Percentiles rank a stretch among this genome's conserved stretches.
phyloP scores from a whole-genome alignment of 2,329 filamentous ascomycete species.

The Sclerotinia spermophila region DNA sequence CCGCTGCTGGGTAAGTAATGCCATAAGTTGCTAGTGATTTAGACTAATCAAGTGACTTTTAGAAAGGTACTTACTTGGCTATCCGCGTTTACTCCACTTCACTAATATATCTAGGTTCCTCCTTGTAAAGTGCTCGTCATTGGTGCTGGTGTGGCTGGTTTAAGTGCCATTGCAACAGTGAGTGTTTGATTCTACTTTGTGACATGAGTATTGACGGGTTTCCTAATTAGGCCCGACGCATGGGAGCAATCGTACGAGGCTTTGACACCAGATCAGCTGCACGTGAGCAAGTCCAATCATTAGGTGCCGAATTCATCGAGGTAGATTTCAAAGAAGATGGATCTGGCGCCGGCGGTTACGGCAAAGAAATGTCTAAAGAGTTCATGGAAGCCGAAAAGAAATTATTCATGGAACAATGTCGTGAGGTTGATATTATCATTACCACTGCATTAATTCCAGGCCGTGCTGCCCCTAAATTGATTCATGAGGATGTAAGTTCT shows the following conservation, averaged over 20 bases:
- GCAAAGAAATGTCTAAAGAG: conserved; percentile 91
- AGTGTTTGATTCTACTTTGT: conserved; percentile 24
- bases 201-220: neutral
- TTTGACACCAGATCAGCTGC: conserved; percentile 90
- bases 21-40: neutral
- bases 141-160: conserved; percentile 81
- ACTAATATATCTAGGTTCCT: conserved; percentile 60
- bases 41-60: conserved; percentile 31
- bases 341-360: conserved; percentile 79
- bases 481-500: conserved; percentile 60
- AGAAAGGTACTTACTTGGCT: conserved; percentile 32
- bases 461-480: conserved; percentile 75
- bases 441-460: conserved; percentile 91
- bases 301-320: conserved; percentile 86
- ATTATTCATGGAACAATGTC: conserved; percentile 80
- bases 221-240: conserved; percentile 58
- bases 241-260: conserved; percentile 85
- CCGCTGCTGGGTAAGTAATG: conserved; percentile 65
- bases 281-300: conserved; percentile 83
- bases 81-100: conserved; percentile 11
- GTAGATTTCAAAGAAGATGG: conserved; percentile 83
- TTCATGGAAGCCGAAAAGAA: conserved; percentile 94
- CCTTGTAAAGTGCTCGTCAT: conserved; percentile 89
- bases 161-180: conserved; percentile 80
- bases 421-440: conserved; percentile 87